phyloP scores from a whole-genome alignment of 805 yeast species.

The Wickerhamiella siamensis region DNA sequence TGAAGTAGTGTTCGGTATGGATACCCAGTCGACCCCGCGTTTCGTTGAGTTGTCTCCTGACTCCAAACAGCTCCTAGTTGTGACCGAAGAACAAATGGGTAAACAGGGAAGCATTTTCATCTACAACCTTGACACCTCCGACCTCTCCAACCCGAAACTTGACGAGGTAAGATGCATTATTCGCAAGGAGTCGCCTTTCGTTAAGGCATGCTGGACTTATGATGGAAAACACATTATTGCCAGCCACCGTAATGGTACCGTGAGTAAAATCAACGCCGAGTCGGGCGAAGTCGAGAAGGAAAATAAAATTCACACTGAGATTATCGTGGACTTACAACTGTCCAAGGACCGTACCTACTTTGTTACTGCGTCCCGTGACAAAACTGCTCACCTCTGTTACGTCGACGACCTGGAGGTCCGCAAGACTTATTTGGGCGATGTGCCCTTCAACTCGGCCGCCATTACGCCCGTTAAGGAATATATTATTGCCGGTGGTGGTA shows the following conservation, averaged over 20 bases:
- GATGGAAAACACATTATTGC: conserved; percentile 61
- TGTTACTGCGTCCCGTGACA: conserved; percentile 86
- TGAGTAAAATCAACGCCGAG: conserved; percentile 62
- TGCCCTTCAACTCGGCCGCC: conserved; percentile 90
- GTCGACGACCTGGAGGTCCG: conserved; percentile 57
- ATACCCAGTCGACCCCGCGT: conserved; percentile 72
- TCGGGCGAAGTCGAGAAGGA: conserved; percentile 57
- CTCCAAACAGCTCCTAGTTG: conserved; percentile 51
- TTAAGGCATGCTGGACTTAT: conserved; percentile 80
- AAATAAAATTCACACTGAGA: conserved; percentile 54
- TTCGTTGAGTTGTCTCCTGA: conserved; percentile 76
- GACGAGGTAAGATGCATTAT: conserved; percentile 32
- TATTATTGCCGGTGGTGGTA: conserved; percentile 96
- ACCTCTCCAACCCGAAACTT: conserved; percentile 31
- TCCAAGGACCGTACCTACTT: conserved; percentile 78
- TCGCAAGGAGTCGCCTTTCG: conserved; percentile 21
- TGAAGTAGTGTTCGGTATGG: conserved; percentile 56
- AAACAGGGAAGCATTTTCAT: conserved; percentile 61
- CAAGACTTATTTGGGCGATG: conserved; percentile 72
- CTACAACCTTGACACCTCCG: conserved; percentile 44
- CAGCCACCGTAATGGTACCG: conserved; percentile 76
- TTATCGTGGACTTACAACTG: conserved; percentile 78
- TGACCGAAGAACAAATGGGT: conserved; percentile 90
- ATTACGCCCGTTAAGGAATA: conserved; percentile 87
- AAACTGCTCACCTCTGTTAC: conserved; percentile 63